A percentile compares a stretch with the other conserved stretches of the same genome.
These are phyloP conservation scores for Phaseolus coccineus DNA, from an alignment of 331 rosid species.

Conservation along the genomic window DNA sequence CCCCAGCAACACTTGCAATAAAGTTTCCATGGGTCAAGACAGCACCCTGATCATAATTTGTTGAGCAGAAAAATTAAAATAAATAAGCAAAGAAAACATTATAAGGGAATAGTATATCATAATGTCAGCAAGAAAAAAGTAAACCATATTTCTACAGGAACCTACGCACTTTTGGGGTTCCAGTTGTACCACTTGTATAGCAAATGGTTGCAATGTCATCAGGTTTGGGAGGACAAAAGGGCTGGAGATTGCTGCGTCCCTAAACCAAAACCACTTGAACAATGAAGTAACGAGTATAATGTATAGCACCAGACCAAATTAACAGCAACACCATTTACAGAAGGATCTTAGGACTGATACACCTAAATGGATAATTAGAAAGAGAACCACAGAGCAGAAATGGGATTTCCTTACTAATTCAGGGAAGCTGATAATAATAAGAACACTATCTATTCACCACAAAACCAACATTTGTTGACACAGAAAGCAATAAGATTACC, in stretches of 20 bases:
- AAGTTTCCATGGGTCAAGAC: constrained; percentile 87
- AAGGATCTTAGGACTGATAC: constrained; percentile 33
- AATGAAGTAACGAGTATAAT: constrained; percentile 27
- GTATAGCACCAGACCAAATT: constrained; percentile 35
- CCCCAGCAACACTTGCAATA: constrained; percentile 90
- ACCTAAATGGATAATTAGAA: constrained; percentile 25
- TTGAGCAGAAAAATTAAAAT: constrained; percentile 38
- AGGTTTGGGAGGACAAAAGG: constrained; percentile 84
- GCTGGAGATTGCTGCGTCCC: constrained; percentile 82
- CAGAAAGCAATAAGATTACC: constrained; percentile 58
- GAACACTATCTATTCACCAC: constrained; percentile 24
- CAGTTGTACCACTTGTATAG: constrained; percentile 99
- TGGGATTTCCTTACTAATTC: constrained; percentile 36
- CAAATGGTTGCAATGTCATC: constrained; percentile 91
- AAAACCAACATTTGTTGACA: constrained; percentile 43
- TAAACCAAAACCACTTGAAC: constrained; percentile 54
- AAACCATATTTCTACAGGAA: constrained; percentile 31
- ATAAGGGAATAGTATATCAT: constrained; percentile 13
- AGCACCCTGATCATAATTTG: constrained; percentile 76
- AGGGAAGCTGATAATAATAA: constrained; percentile 23
- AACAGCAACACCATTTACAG: constrained; percentile 31
- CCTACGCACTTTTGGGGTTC: constrained; percentile 87
- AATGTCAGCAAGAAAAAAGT: constrained; percentile 38
- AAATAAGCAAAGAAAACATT: constrained; percentile 31
- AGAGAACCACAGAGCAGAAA: constrained; percentile 28